Percentiles rank a stretch among this genome's conserved stretches.
These are phyloP conservation scores for Tricholoma sp. DNA, from an alignment of 768 basidiomycete genomes.

Conservation along the genomic window DNA sequence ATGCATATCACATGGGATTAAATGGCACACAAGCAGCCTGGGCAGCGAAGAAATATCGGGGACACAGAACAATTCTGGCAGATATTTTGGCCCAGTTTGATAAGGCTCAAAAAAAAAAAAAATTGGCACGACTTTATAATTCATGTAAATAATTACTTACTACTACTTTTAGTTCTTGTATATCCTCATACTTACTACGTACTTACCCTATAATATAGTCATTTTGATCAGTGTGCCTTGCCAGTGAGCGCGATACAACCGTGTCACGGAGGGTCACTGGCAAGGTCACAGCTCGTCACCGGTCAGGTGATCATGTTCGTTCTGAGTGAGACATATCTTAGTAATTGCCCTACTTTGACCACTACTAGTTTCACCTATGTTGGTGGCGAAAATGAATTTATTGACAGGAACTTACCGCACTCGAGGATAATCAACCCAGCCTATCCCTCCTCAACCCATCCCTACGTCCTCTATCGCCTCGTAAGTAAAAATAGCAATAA, in stretches of 20 bases:
- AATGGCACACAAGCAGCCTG: too few relatives aligned
- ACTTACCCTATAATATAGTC: not conserved
- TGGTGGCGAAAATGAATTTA: too few relatives aligned
- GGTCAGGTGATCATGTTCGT: not conserved
- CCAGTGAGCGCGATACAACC: not conserved
- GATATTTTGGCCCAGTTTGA: not conserved
- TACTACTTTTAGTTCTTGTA: not conserved
- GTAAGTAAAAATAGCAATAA: too few relatives aligned
- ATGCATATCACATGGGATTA: slow-evolving; percentile 22
- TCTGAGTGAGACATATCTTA: slow-evolving; percentile 1
- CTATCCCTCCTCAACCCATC: too few relatives aligned
- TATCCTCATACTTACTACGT: not conserved
- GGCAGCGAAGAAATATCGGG: slow-evolving; percentile 20
- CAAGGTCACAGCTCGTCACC: not conserved
- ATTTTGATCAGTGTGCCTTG: not conserved
- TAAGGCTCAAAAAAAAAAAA: not conserved
- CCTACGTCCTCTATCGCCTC: too few relatives aligned
- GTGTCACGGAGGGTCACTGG: not conserved
- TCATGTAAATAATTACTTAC: not conserved
- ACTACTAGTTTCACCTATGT: too few relatives aligned
- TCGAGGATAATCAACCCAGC: too few relatives aligned
- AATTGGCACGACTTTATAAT: not conserved
- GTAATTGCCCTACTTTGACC: too few relatives aligned
- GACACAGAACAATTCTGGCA: not conserved
- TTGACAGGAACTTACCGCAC: too few relatives aligned